Evolutionary conservation across 768 basidiomycete genomes (phyloP), one percentile per base, ranked within the genome.

Genomic region (Panus rudis): DNA sequence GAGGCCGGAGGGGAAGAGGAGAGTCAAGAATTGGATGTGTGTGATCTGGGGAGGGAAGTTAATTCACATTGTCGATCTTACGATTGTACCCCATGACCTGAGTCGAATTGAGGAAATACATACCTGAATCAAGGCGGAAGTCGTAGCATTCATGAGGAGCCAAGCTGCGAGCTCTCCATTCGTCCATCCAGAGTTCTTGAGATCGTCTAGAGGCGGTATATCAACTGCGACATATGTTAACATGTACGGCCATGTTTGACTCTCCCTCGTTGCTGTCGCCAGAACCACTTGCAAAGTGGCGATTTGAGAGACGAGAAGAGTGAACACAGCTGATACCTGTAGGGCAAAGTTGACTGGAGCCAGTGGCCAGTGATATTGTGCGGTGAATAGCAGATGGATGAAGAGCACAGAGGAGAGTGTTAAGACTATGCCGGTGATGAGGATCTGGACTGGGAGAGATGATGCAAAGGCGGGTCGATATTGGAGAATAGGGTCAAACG

Each of bases 11-110:
- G 96, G 96, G 60, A 89, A 99, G 8, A 99, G 72, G 10, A 98
- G 73, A 6, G 96, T 94, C 42, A 99, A 72, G 63, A 98, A 97
- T 62, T 98, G 96, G 39, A 99, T 96, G 59, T 98, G 93, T 0
- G 96, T 94, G 39, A 92, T 85, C 91, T 97, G 56, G 20, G 32
- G 24, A 38, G 11, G 40, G 33, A 19, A 22, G 24, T 26, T 2
- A 6, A 23, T 43, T 30, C 28, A 30, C 10, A 30, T 10, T 30
- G 28, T 20, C 33, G 21, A 41, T 12, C 13, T 20, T 40, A n/a
- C 17, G 16, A 30, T 13, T 23, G 12, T 17, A 24, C 13, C 13
- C 23, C 13, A 22, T 16, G 22, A 40, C 14, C 12, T n/a, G 19
- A 37, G 25, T 27, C 11, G 21, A 27, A 30, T 22, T 7, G 20